These are phyloP conservation scores for Vickermania ingenoplastis DNA, from an alignment of 208 protist species.

Conservation along the genomic window DNA sequence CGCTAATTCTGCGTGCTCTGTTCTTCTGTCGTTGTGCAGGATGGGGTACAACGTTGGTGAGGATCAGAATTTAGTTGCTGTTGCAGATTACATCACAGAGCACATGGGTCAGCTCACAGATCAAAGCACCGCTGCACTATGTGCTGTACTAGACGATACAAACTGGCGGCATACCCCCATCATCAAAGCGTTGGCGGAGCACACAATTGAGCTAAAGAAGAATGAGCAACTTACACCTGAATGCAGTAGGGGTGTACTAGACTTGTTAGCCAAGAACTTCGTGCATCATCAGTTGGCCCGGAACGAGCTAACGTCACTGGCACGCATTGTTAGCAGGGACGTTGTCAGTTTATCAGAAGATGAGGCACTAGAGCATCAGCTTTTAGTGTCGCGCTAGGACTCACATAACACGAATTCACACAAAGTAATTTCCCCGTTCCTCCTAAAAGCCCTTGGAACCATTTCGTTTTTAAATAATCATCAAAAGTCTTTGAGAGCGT, in stretches of 20 bases:
- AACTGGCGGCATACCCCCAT: conserved; percentile 35
- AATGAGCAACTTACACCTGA: conserved; percentile 23
- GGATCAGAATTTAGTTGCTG: conserved; percentile 5
- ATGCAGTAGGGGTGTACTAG: conserved; percentile 43
- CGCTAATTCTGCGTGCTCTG: conserved; percentile 32
- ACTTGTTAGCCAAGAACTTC: conserved; percentile 36
- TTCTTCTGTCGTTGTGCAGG: conserved; percentile 54
- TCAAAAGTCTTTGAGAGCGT: no score
- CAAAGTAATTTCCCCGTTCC: no score
- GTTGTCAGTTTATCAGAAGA: conserved; percentile 43
- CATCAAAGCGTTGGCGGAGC: conserved; percentile 36
- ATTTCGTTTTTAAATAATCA: no score
- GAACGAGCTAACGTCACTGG: conserved; percentile 37
- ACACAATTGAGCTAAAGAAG: conserved; percentile 23
- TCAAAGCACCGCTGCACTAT: conserved; percentile 41
- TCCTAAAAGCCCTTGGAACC: no score
- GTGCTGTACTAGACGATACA: conserved; percentile 35
- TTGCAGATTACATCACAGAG: conserved; percentile 31
- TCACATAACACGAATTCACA: neutral
- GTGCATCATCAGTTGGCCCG: conserved; percentile 42
- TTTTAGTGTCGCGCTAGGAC: conserved; percentile 26
- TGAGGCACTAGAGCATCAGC: conserved; percentile 43
- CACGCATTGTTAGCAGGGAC: conserved; percentile 67
- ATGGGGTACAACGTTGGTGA: conserved; percentile 32
- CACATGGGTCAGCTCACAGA: conserved; percentile 27